Evolutionary conservation across 495 filamentous ascomycete genomes (phyloP).

Genomic region (Xylaria venustula): DNA sequence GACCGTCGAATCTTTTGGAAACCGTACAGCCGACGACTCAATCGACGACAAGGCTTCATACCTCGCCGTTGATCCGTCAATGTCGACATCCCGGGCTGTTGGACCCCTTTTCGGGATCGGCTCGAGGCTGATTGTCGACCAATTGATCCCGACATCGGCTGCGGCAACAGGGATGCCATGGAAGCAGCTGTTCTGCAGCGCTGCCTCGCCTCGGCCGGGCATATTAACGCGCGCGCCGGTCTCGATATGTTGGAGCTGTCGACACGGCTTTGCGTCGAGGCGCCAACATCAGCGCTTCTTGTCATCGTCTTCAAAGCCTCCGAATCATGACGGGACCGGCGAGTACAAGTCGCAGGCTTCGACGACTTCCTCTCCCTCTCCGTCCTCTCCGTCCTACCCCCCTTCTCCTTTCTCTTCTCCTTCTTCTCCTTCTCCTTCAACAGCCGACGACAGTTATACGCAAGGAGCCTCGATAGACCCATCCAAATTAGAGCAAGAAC

Average conservation of each 20-base stretch:
- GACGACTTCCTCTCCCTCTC: neutral
- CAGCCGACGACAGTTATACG: neutral
- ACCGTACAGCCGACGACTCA: neutral
- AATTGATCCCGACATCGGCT: constrained; percentile 23
- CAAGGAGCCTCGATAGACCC: neutral
- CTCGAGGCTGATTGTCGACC: constrained; percentile 27
- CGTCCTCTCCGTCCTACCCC: neutral
- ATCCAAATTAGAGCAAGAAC: neutral
- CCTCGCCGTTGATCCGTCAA: constrained; percentile 5
- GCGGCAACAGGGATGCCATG: neutral
- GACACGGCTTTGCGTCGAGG: constrained; percentile 6
- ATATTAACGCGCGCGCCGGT: neutral
- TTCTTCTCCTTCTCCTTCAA: neutral
- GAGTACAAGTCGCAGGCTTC: neutral
- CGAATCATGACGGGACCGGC: constrained; percentile 12
- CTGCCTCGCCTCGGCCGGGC: neutral
- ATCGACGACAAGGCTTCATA: neutral
- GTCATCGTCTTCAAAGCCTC: constrained; percentile 19
- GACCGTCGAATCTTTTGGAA: neutral
- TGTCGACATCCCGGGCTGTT: constrained; percentile 30
- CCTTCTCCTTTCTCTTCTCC: neutral
- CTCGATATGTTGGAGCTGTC: constrained; percentile 23
- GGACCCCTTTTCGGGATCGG: constrained; percentile 30
- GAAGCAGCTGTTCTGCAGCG: constrained; percentile 21
- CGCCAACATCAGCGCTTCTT: constrained; percentile 21